phyloP scores from a whole-genome alignment of 202 grass and related monocot species.

The Setaria viridis region DNA sequence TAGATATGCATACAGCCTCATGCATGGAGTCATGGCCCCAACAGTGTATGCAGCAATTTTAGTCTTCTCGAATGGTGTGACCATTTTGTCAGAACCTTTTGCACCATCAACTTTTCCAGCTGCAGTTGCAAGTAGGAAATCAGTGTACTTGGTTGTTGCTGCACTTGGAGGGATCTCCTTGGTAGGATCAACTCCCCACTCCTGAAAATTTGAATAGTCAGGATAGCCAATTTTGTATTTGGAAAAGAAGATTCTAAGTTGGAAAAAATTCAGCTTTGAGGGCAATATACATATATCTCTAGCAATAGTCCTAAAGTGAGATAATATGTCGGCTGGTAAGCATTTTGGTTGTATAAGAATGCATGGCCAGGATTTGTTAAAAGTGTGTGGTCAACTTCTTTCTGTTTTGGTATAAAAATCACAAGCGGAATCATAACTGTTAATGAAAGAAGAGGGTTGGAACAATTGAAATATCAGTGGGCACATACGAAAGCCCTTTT shows the following conservation, averaged over 20 bases:
- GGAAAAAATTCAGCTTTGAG: slow-evolving; percentile 13
- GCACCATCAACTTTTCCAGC: slow-evolving; percentile 86
- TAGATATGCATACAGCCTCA: slow-evolving; percentile 91
- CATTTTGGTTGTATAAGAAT: neutral
- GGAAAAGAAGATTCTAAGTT: slow-evolving; percentile 15
- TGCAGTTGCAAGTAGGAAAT: slow-evolving; percentile 88
- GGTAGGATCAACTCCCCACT: slow-evolving; percentile 83
- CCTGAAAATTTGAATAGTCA: slow-evolving; percentile 61
- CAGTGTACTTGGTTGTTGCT: slow-evolving; percentile 82
- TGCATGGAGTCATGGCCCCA: slow-evolving; percentile 90
- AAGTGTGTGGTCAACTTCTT: neutral
- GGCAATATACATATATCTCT: slow-evolving; percentile 27
- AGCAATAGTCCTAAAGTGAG: neutral
- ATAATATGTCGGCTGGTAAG: neutral
- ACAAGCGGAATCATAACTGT: neutral
- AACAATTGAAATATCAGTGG: neutral
- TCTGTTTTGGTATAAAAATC: neutral
- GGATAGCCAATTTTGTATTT: neutral
- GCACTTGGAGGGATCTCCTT: slow-evolving; percentile 71
- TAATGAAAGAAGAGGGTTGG: neutral
- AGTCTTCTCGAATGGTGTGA: slow-evolving; percentile 96
- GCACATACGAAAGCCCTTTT: neutral
- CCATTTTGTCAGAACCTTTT: slow-evolving; percentile 90
- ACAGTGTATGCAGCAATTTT: slow-evolving; percentile 97
- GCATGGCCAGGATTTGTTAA: neutral